phyloP scores from a whole-genome alignment of 768 basidiomycete genomes.

The Russula earlei region DNA sequence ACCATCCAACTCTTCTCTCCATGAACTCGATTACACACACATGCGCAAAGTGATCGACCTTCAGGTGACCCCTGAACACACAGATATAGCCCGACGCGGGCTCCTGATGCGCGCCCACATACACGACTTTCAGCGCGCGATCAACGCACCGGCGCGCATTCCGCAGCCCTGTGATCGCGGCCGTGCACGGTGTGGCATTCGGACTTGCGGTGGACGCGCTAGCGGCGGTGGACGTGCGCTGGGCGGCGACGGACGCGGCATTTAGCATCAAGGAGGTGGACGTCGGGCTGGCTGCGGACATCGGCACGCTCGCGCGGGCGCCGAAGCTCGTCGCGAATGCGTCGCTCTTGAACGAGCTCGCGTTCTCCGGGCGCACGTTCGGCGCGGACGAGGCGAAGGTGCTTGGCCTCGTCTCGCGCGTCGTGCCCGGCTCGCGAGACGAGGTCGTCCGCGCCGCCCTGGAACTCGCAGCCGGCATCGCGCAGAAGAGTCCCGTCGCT shows the following conservation, averaged over 20 bases:
- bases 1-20: not conserved
- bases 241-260: slow-evolving; percentile 47
- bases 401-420: slow-evolving; percentile 63
- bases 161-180: slow-evolving; percentile 77
- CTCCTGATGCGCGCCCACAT: slow-evolving; percentile 40
- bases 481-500: slow-evolving; percentile 72
- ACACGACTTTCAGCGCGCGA: slow-evolving; percentile 56
- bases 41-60: slow-evolving; percentile 1
- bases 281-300: slow-evolving; percentile 79
- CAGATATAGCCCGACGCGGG: slow-evolving; percentile 47
- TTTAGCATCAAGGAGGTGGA: slow-evolving; percentile 85
- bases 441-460: slow-evolving; percentile 62
- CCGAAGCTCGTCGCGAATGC: slow-evolving; percentile 71
- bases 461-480: slow-evolving; percentile 55
- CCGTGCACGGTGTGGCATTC: slow-evolving; percentile 63
- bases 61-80: slow-evolving; percentile 25
- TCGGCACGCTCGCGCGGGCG: slow-evolving; percentile 75
- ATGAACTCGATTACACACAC: not conserved
- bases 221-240: slow-evolving; percentile 69
- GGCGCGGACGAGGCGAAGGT: slow-evolving; percentile 51
- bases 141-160: slow-evolving; percentile 57
- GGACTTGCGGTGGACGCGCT: slow-evolving; percentile 78
- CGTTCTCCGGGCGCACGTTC: slow-evolving; percentile 68
- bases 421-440: slow-evolving; percentile 49
- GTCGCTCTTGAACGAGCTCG: slow-evolving; percentile 63